Evolutionary conservation across 306 rosid species (phyloP).

Genomic region (Prunus dulcis): DNA sequence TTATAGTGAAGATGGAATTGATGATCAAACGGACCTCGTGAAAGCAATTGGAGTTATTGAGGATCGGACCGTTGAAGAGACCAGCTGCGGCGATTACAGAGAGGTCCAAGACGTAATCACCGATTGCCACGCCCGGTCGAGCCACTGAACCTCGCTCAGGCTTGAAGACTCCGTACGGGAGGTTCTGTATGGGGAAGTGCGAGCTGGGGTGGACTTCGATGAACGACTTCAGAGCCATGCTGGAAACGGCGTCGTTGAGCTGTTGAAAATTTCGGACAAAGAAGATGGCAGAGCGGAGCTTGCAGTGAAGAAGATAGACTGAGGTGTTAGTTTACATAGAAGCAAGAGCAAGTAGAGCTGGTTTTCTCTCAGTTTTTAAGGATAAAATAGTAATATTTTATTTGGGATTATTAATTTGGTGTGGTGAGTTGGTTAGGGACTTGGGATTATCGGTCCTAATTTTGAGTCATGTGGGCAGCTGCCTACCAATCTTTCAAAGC

Average conservation of each 20-base stretch:
- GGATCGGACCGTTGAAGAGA: constrained; percentile 78
- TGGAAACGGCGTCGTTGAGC: not conserved
- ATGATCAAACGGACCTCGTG: constrained; percentile 45
- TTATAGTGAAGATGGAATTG: not conserved
- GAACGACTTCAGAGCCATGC: constrained; percentile 62
- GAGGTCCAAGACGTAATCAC: constrained; percentile 81
- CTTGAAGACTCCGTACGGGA: constrained; percentile 84
- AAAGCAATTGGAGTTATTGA: constrained; percentile 71
- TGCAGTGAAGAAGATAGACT: not conserved
- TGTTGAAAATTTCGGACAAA: not conserved
- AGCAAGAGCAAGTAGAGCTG: not conserved
- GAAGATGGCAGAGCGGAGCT: not conserved
- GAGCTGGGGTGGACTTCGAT: constrained; percentile 60
- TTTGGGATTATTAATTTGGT: too few relatives aligned
- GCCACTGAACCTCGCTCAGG: constrained; percentile 43
- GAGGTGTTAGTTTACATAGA: not conserved
- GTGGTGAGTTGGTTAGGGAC: too few relatives aligned
- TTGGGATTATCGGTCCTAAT: too few relatives aligned
- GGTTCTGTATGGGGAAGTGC: constrained; percentile 89
- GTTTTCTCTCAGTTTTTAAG: too few relatives aligned
- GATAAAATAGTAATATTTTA: too few relatives aligned
- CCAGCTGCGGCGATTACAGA: constrained; percentile 65
- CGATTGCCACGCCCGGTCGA: constrained; percentile 88
- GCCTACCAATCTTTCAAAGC: too few relatives aligned
- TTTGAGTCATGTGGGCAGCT: too few relatives aligned